Base-by-base conservation (phyloP, 257 asterid genomes). In the Penstemon eatonii region DNA sequence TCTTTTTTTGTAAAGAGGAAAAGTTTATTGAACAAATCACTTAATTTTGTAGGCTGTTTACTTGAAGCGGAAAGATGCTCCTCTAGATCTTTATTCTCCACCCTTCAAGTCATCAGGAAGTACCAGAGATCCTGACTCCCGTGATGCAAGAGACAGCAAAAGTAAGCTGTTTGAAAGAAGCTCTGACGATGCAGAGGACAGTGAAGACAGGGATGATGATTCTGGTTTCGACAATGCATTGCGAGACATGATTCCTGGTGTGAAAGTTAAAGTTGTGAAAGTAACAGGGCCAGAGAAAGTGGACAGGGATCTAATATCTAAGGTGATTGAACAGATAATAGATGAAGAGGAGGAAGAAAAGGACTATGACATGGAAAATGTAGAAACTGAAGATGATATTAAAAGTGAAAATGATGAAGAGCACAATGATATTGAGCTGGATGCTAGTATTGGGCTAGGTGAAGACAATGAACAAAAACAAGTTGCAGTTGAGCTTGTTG, bases 221-320 rank as follows among this genome's bases (percentile, higher is more conserved):
- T 75, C 81, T 66, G 82, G 85, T 79, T 81, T 85, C 56, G 92
- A 89, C 73, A 86, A 79, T 76, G 85, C 83, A 68, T 74, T 93
- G 82, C 81, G 76, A 42, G 96, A 93, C 86, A 83, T 93, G 90
- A 90, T 90, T 77, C 97, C 97, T 76, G 97, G 96, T 61, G 87
- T 86, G 83, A 85, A 87, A 83, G 95, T 93, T 73, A 90, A 89
- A 85, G 96, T 93, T 71, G 81, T 90, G 80, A 86, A 88, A 75
- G 94, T 87, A 70, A 87, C 92, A 66, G 63, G 87, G 45, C 96
- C 97, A 4, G 85, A 79, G 73, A 88, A 88, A 80, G 82, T 79
- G 62, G 96, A 90, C 75, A 79, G 78, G 75, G 99, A 89, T 80
- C 54, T 87, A 40, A 85, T 93, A 79, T 87, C 97, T 43, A 87